phyloP scores from a whole-genome alignment of 2,329 filamentous ascomycete species.

The Claviceps cyperi region DNA sequence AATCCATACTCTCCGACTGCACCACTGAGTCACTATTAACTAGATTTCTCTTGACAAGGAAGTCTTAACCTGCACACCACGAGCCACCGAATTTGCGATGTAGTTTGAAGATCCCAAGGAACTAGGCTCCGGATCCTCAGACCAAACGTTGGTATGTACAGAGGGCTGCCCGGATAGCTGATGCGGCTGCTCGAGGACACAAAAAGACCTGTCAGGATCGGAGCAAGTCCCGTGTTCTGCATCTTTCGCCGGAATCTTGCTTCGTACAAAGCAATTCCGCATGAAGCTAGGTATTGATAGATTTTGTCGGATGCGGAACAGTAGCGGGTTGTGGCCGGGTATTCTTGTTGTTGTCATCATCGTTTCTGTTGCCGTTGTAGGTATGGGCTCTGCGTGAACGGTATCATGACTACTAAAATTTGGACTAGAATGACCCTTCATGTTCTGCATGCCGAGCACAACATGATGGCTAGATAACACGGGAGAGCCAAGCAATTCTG shows the following conservation, averaged over 20 bases:
- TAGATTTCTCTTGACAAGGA: constrained; percentile 1
- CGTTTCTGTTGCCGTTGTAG: neutral
- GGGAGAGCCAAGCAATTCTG: constrained; percentile 8
- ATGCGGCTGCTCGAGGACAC: neutral
- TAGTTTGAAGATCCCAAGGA: neutral
- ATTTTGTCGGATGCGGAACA: constrained; percentile 19
- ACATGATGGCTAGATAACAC: constrained; percentile 8
- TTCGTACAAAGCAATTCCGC: constrained; percentile 8
- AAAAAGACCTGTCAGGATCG: neutral
- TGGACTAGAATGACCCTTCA: constrained; percentile 9
- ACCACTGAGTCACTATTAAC: neutral
- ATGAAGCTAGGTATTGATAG: constrained; percentile 12
- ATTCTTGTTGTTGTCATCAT: neutral
- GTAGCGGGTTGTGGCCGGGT: constrained; percentile 17
- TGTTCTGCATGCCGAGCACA: constrained; percentile 6
- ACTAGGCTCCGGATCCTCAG: constrained; percentile 7
- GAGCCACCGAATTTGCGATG: neutral
- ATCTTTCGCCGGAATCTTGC: neutral
- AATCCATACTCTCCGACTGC: no score
- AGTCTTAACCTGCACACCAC: constrained; percentile 1
- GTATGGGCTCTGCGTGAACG: neutral
- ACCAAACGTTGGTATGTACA: constrained; percentile 17
- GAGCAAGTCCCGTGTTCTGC: neutral
- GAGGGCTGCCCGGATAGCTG: constrained; percentile 5
- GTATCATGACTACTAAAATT: neutral